These are phyloP conservation scores for Orbilia quercus DNA, from an alignment of 2,329 filamentous ascomycete species.

Conservation along the genomic window DNA sequence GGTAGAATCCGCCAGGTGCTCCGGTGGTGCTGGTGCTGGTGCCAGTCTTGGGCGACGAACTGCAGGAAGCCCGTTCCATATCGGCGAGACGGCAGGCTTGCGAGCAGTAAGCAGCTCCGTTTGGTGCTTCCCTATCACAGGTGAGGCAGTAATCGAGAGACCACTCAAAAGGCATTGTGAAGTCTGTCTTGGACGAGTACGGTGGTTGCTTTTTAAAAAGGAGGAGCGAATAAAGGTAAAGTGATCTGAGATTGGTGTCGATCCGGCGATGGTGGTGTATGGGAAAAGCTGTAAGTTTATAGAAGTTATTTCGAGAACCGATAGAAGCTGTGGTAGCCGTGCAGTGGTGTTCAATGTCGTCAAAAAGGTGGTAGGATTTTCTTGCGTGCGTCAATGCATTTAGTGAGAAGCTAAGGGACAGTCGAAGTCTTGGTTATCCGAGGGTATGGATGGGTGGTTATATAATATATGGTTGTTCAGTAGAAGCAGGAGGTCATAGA, in stretches of 20 bases:
- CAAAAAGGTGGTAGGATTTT: conserved; percentile 16
- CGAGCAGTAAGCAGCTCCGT: conserved; percentile 55
- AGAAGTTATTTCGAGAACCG: conserved; percentile 20
- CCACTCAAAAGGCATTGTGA: conserved; percentile 67
- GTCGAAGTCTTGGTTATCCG: conserved; percentile 19
- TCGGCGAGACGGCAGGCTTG: conserved; percentile 87
- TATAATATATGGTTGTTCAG: conserved; percentile 26
- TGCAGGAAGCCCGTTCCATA: conserved; percentile 75
- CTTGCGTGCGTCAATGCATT: conserved; percentile 31
- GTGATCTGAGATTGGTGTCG: conserved; percentile 20
- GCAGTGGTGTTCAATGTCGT: conserved; percentile 26
- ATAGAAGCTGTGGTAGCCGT: conserved; percentile 39
- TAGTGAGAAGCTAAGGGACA: conserved; percentile 26
- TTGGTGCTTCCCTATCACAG: conserved; percentile 72
- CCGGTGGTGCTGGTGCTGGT: conserved; percentile 64
- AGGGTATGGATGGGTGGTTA: conserved; percentile 9
- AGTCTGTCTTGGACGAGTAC: conserved; percentile 19
- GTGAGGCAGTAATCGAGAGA: conserved; percentile 91
- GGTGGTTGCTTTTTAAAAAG: conserved; percentile 20
- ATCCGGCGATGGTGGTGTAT: neutral
- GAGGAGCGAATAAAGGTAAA: neutral
- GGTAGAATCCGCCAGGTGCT: conserved; percentile 69
- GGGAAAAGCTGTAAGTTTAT: conserved; percentile 8
- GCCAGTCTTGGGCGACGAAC: conserved; percentile 69
- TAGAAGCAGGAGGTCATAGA: conserved; percentile 28